Conservation (phyloP, 2,329 filamentous ascomycete species). For the Byssochlamys sp. region DNA sequence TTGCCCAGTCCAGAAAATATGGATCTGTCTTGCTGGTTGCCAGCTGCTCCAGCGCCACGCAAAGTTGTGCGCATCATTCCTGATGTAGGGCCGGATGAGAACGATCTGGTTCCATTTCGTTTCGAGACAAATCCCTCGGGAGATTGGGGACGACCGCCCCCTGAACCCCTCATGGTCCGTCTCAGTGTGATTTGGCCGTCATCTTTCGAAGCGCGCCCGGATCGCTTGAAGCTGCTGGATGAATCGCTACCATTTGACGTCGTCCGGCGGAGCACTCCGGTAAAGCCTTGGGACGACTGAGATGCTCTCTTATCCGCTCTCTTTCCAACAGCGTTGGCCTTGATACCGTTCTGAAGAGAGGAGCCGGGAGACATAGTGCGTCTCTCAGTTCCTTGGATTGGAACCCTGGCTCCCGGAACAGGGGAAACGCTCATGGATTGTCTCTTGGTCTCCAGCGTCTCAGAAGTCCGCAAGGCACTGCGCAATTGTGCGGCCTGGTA, state of each 20-base stretch:
- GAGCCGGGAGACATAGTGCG: slow-evolving; percentile 17
- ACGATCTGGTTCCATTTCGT: slow-evolving; percentile 43
- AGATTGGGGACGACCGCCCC: slow-evolving; percentile 26
- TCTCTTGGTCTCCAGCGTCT: background rate
- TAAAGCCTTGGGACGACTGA: slow-evolving; percentile 5
- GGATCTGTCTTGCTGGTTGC: slow-evolving; percentile 24
- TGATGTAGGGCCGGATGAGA: slow-evolving; percentile 34
- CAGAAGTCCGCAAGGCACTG: slow-evolving; percentile 4
- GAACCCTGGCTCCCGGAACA: background rate
- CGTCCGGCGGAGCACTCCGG: slow-evolving; percentile 38
- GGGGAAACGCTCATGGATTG: slow-evolving; percentile 4
- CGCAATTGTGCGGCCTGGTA: slow-evolving; percentile 7
- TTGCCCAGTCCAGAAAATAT: slow-evolving; percentile 32
- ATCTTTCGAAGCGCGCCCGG: slow-evolving; percentile 39
- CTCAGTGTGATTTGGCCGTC: slow-evolving; percentile 54
- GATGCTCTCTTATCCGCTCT: slow-evolving; percentile 1
- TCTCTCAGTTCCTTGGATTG: slow-evolving; percentile 7
- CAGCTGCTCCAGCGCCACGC: slow-evolving; percentile 38
- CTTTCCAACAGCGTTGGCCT: slow-evolving; percentile 1
- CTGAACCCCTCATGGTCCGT: slow-evolving; percentile 58
- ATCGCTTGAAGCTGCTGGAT: slow-evolving; percentile 68
- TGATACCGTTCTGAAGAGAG: slow-evolving; percentile 8
- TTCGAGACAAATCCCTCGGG: slow-evolving; percentile 47
- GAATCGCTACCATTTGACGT: slow-evolving; percentile 59
- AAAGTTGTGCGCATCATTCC: slow-evolving; percentile 39